These are phyloP conservation scores for Chenopodium album DNA, from an alignment of 148 eudicot species.

Conservation along the genomic window DNA sequence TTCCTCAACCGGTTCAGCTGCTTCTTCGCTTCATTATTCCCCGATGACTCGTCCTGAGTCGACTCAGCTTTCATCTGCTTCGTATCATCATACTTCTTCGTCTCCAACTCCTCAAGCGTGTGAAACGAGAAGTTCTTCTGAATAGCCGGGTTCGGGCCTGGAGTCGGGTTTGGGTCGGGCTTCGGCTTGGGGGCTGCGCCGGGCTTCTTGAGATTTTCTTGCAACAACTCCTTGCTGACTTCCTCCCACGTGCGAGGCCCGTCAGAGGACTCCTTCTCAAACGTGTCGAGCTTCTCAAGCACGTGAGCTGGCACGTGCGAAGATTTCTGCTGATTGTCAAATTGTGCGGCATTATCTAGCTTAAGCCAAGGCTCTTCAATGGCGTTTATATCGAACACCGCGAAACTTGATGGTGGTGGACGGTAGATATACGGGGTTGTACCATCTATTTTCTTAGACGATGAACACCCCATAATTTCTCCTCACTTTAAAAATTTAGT, in stretches of 20 bases:
- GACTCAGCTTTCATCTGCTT: conserved; percentile 37
- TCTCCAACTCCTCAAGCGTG: conserved; percentile 71
- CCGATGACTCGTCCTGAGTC: conserved; percentile 10
- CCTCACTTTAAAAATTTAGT: not conserved
- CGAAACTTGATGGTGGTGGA: conserved; percentile 65
- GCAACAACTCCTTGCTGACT: conserved; percentile 73
- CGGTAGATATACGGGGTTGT: conserved; percentile 50
- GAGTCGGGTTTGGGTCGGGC: conserved; percentile 27
- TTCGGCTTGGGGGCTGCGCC: conserved; percentile 16
- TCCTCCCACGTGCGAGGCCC: conserved; percentile 94
- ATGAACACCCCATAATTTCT: conserved; percentile 67
- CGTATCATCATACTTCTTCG: conserved; percentile 20
- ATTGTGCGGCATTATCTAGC: conserved; percentile 22
- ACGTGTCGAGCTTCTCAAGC: conserved; percentile 66
- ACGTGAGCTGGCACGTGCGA: conserved; percentile 52
- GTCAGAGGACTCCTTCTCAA: conserved; percentile 45
- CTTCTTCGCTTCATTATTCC: not conserved
- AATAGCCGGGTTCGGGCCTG: not conserved
- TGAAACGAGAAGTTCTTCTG: conserved; percentile 59
- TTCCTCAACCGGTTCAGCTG: conserved; percentile 35
- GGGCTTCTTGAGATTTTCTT: conserved; percentile 45
- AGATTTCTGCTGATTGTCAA: conserved; percentile 35
- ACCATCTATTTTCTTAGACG: conserved; percentile 63
- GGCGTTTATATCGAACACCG: conserved; percentile 71
- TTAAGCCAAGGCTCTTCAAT: conserved; percentile 89